phyloP scores from a whole-genome alignment of 768 basidiomycete species.

The Collybia sordida region DNA sequence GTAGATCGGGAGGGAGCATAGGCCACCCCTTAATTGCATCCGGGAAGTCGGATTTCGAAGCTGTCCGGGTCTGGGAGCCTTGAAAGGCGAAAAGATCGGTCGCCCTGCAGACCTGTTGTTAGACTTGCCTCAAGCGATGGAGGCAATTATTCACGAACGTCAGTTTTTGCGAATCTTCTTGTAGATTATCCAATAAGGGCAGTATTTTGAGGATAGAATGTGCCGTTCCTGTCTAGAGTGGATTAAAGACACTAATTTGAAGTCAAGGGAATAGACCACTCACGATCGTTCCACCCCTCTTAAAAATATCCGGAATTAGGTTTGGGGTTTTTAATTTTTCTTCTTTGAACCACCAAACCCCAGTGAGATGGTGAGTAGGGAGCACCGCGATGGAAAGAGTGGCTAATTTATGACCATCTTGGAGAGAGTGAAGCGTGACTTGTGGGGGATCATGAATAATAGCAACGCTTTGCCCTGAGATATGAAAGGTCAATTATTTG shows the following conservation, averaged over 20 bases:
- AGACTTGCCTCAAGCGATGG: constrained; percentile 11
- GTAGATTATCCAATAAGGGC: constrained; percentile 70
- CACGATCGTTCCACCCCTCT: constrained; percentile 64
- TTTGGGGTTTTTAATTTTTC: constrained; percentile 35
- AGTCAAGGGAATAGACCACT: constrained; percentile 17
- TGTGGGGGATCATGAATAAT: constrained; percentile 68
- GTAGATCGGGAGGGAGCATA: constrained; percentile 51
- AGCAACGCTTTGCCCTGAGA: constrained; percentile 66
- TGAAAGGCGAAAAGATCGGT: constrained; percentile 83
- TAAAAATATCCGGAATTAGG: constrained; percentile 75
- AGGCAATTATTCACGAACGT: constrained; percentile 47
- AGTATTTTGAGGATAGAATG: constrained; percentile 67
- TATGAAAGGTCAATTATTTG: constrained; percentile 4
- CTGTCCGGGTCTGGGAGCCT: constrained; percentile 54
- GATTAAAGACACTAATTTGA: constrained; percentile 6
- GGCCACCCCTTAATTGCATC: constrained; percentile 69
- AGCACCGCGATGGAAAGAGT: constrained; percentile 36
- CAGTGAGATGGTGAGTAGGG: constrained; percentile 32
- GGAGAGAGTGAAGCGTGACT: constrained; percentile 73
- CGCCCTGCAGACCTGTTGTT: constrained; percentile 43
- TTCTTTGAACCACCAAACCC: constrained; percentile 76
- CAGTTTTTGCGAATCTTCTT: constrained; percentile 63
- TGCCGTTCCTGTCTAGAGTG: constrained; percentile 72
- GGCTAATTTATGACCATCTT: constrained; percentile 65
- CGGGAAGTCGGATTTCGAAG: constrained; percentile 48